phyloP scores from a whole-genome alignment of 805 yeast species.

The Kluyveromyces nonfermentans region DNA sequence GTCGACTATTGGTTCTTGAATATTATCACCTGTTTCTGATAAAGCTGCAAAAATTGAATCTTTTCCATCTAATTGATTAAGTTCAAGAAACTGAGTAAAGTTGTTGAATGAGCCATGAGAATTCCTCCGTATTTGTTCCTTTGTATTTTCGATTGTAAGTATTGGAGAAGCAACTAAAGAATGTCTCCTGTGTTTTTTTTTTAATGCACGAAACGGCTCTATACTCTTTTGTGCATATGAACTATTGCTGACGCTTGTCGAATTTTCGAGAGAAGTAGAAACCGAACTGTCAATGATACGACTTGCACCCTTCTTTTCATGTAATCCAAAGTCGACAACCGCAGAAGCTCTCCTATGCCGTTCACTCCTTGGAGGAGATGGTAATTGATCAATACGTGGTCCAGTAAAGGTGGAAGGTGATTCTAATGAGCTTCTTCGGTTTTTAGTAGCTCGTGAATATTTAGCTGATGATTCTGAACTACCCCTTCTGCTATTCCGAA shows the following conservation, averaged over 20 bases:
- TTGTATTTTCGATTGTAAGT: slow-evolving; percentile 14
- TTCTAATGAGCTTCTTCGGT: not conserved
- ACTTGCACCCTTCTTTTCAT: not conserved
- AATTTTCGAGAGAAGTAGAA: not conserved
- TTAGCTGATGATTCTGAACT: not conserved
- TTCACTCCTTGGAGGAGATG: not conserved
- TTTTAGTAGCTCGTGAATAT: not conserved
- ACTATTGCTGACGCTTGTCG: not conserved
- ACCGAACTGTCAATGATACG: not conserved
- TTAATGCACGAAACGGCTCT: too few relatives aligned
- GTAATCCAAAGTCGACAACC: not conserved
- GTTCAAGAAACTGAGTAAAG: slow-evolving; percentile 15
- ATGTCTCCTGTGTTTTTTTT: not conserved
- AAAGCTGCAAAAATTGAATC: slow-evolving; percentile 18
- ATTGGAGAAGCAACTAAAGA: slow-evolving; percentile 7
- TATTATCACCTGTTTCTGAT: slow-evolving; percentile 14
- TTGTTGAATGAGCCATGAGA: slow-evolving; percentile 12
- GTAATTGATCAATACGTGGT: not conserved
- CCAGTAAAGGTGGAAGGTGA: not conserved
- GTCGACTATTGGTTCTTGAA: slow-evolving; percentile 14
- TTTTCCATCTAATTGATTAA: slow-evolving; percentile 11
- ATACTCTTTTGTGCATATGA: too few relatives aligned
- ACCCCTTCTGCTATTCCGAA: not conserved
- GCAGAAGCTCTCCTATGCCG: slow-evolving; percentile 2
- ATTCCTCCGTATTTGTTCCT: slow-evolving; percentile 24